Conservation (phyloP, 2,329 filamentous ascomycete species). For the Diaporthe australafricana region DNA sequence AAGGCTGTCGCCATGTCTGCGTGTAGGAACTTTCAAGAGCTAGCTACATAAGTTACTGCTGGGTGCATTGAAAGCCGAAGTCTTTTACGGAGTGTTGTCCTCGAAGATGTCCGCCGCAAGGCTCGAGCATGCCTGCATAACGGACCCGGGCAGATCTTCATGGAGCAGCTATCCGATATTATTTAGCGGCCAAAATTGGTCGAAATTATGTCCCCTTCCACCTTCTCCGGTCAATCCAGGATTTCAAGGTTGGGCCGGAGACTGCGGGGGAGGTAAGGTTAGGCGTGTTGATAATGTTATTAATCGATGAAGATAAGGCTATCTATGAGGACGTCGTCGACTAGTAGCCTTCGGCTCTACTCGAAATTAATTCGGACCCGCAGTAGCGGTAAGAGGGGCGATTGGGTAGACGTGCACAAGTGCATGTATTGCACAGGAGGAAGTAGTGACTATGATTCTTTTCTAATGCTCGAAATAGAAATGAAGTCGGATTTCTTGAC, state of each 20-base stretch:
- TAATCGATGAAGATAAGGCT: not conserved
- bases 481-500: too few species aligned
- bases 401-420: too few species aligned
- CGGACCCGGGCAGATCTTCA: not conserved
- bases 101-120: not conserved
- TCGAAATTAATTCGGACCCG: too few species aligned
- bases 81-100: not conserved
- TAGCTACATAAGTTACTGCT: too few species aligned
- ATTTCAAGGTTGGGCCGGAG: not conserved
- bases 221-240: not conserved
- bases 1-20: not conserved
- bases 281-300: not conserved
- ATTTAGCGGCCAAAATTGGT: too few species aligned
- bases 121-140: not conserved
- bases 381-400: too few species aligned
- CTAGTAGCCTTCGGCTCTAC: too few species aligned
- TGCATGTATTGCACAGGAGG: too few species aligned
- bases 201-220: not conserved
- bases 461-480: too few species aligned
- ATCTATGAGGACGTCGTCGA: not conserved
- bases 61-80: not conserved
- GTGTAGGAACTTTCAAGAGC: not conserved
- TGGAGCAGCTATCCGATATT: not conserved
- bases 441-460: too few species aligned
- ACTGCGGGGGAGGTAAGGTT: not conserved